These are phyloP conservation scores for Syzygium oleosum DNA, from an alignment of 345 rosid species.

Conservation along the genomic window DNA sequence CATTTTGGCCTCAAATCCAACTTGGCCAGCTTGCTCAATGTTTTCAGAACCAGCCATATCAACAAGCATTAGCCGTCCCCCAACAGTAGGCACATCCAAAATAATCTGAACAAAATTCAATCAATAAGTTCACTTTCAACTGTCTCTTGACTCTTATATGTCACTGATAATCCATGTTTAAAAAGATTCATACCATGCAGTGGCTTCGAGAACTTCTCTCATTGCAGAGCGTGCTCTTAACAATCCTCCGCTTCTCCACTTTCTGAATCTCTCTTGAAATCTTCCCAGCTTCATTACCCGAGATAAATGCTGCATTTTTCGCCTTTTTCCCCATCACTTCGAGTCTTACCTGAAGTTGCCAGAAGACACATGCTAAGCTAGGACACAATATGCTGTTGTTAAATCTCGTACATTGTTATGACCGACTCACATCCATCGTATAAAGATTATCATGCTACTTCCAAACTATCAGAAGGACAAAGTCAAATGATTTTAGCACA, in stretches of 20 bases:
- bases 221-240: constrained; percentile 87
- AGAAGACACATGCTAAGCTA: neutral
- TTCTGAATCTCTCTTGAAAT: constrained; percentile 86
- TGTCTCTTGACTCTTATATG: neutral
- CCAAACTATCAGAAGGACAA: neutral
- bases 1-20: constrained; percentile 92
- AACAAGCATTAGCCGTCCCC: constrained; percentile 95
- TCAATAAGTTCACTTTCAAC: neutral
- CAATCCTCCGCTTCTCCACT: constrained; percentile 91
- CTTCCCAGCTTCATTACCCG: constrained; percentile 85
- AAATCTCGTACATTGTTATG: neutral
- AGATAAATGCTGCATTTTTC: constrained; percentile 76
- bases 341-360: constrained; percentile 52
- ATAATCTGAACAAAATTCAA: constrained; percentile 43
- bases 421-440: neutral
- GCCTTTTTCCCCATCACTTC: constrained; percentile 99
- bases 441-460: neutral
- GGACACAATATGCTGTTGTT: neutral
- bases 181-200: constrained; percentile 52
- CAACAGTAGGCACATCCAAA: constrained; percentile 94
- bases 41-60: constrained; percentile 99
- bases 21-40: constrained; percentile 96
- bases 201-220: constrained; percentile 98
- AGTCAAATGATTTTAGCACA: neutral
- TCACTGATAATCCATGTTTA: neutral